Percentiles rank a stretch among this genome's conserved stretches.
Conservation (phyloP, 805 yeast species). For the Candida silvicultrix region DNA sequence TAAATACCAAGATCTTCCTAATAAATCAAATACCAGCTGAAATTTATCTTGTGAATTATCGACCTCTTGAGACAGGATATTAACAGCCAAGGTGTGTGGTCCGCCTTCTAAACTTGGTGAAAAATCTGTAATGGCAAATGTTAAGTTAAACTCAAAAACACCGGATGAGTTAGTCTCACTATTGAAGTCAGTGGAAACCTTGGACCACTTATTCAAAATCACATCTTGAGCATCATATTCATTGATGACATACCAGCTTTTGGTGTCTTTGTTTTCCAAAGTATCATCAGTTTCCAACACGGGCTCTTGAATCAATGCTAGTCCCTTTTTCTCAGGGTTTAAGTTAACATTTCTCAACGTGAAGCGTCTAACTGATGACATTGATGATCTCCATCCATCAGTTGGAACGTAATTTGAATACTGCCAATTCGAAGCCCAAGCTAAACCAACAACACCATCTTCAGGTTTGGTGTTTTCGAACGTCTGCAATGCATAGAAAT, state of each 20-base stretch:
- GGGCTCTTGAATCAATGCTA: not conserved
- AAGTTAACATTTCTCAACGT: not conserved
- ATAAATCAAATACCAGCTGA: not conserved
- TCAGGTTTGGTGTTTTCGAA: not conserved
- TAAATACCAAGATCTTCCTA: not conserved
- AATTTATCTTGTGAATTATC: not conserved
- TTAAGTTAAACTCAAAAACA: not conserved
- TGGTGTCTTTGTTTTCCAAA: not conserved
- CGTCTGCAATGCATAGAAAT: not conserved
- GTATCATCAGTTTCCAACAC: not conserved
- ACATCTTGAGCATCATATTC: not conserved
- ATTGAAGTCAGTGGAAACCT: not conserved
- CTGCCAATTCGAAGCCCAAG: not conserved
- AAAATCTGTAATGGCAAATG: not conserved
- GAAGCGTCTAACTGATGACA: not conserved
- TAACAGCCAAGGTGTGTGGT: not conserved
- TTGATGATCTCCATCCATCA: not conserved
- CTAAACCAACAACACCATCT: not conserved
- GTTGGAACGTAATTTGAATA: not conserved
- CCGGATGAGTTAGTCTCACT: not conserved
- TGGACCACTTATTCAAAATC: not conserved
- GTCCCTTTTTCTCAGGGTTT: not conserved
- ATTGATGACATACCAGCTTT: not conserved
- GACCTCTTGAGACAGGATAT: not conserved
- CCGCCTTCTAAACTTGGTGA: not conserved